Evolutionary conservation across 2,329 filamentous ascomycete species (phyloP), one percentile per base, ranked within the genome.

Genomic region (Camillea tinctor): DNA sequence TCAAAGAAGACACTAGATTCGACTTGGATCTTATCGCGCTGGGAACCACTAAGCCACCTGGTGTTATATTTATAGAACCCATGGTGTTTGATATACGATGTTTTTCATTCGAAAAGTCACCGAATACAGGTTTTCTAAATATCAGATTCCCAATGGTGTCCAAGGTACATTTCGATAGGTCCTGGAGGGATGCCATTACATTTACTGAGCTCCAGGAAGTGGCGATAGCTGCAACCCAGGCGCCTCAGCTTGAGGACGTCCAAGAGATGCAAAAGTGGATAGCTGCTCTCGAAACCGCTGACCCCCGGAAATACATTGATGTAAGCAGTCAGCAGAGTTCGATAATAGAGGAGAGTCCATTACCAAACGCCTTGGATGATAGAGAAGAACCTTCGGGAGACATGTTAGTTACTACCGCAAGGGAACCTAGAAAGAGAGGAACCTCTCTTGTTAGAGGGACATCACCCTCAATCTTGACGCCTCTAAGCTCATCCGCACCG

Each of bases 61-160:
- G 80, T 0, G 75, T 80, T 1, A 74, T 88, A 1, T 96, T 96
- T 72, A 83, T 81, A 6, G 78, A 81, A 0, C 92, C 92, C 0
- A 84, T 92, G 20, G 86, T 97, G 0, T 90, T 93, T 58, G 93
- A 96, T 66, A 79, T 96, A 60, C 81, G 90, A 22, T 93, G 92
- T 56, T 91, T 91, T 63, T 88, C 89, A 0, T 97, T 93, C 66
- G 89, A 92, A 61, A 91, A 88, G 69, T 81, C 84, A 2, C 83
- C 85, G 3, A 88, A 89, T 68, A 87, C 85, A 15, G 81, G 81
- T 1, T 93, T 90, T 68, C 92, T 86, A 79, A 88, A 88, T 60
- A 84, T 92, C 56, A 84, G 93, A 1, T 96, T 96, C 68, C 90
- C 93, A 1, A 80, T 84, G 2, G 85, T 94, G 3, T 81, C 85